phyloP scores from a whole-genome alignment of 2,329 filamentous ascomycete species.

The Pleomassaria siparia region DNA sequence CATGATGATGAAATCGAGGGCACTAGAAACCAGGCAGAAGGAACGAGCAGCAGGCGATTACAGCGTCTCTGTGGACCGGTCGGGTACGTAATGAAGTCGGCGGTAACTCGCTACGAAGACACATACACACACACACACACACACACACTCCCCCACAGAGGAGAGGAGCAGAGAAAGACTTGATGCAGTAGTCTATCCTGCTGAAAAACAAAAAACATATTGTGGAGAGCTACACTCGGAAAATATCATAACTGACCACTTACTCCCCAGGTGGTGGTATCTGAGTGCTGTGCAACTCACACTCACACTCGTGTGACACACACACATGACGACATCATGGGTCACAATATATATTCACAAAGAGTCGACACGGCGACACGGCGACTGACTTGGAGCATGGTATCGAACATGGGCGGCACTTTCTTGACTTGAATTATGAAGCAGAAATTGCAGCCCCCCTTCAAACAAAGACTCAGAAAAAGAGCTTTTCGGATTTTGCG shows the following conservation, averaged over 20 bases:
- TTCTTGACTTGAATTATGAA: background rate
- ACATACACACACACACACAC: background rate
- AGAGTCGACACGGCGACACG: background rate
- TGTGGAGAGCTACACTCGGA: too few relatives aligned
- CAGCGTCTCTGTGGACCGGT: slow-evolving; percentile 39
- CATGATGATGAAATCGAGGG: slow-evolving; percentile 33
- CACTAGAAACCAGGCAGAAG: slow-evolving; percentile 29
- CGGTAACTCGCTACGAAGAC: background rate
- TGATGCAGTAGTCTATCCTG: background rate
- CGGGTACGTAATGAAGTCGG: too few relatives aligned
- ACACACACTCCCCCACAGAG: too few relatives aligned
- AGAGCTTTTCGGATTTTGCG: background rate
- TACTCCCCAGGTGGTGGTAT: slow-evolving; percentile 1
- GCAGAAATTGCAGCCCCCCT: background rate
- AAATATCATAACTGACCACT: background rate
- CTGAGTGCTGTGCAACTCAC: background rate
- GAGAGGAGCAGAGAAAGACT: background rate
- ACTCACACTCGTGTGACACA: background rate
- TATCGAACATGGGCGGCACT: background rate
- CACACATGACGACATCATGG: background rate
- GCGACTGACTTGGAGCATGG: background rate
- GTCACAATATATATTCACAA: too few relatives aligned
- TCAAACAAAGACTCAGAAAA: background rate
- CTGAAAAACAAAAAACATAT: too few relatives aligned
- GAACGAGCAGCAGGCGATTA: slow-evolving; percentile 35